A percentile compares a stretch with the other conserved stretches of the same genome.
Evolutionary conservation across 164 flowering plant species (phyloP).

Genomic region (Umbellularia californica): DNA sequence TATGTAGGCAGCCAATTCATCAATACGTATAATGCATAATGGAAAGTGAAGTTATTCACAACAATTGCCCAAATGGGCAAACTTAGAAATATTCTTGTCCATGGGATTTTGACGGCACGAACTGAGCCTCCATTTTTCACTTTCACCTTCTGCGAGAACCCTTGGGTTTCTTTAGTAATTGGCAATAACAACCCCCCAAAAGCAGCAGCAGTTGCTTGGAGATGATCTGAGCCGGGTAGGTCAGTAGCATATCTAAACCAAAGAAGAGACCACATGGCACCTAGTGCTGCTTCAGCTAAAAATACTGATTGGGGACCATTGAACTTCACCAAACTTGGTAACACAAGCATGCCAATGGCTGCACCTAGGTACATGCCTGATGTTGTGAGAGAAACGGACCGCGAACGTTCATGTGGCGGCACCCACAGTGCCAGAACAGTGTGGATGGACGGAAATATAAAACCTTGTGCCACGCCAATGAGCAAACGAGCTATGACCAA

Average conservation of each 20-base stretch:
- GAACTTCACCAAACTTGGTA: constrained; percentile 75
- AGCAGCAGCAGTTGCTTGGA: constrained; percentile 81
- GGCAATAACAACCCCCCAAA: constrained; percentile 68
- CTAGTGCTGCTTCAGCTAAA: constrained; percentile 67
- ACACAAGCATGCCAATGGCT: constrained; percentile 75
- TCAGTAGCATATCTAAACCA: constrained; percentile 75
- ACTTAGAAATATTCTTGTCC: constrained; percentile 60
- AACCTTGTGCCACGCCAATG: constrained; percentile 93
- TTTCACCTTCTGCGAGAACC: constrained; percentile 31
- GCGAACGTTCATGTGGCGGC: constrained; percentile 86
- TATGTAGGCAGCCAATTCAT: constrained; percentile 96
- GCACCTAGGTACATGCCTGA: constrained; percentile 97
- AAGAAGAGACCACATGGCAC: constrained; percentile 70
- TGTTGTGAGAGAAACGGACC: constrained; percentile 88
- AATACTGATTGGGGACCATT: constrained; percentile 79
- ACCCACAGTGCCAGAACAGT: constrained; percentile 95
- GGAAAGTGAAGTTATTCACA: constrained; percentile 84
- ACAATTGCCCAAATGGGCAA: constrained; percentile 89
- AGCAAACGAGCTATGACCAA: constrained; percentile 77
- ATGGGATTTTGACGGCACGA: constrained; percentile 51
- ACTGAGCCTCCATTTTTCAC: constrained; percentile 44
- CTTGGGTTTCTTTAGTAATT: constrained; percentile 22
- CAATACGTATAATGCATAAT: constrained; percentile 75
- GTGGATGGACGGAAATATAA: constrained; percentile 92
- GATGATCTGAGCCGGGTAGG: constrained; percentile 74